Base-by-base conservation (phyloP, 2,329 filamentous ascomycete species). In the Cladosporium sphaerospermum region DNA sequence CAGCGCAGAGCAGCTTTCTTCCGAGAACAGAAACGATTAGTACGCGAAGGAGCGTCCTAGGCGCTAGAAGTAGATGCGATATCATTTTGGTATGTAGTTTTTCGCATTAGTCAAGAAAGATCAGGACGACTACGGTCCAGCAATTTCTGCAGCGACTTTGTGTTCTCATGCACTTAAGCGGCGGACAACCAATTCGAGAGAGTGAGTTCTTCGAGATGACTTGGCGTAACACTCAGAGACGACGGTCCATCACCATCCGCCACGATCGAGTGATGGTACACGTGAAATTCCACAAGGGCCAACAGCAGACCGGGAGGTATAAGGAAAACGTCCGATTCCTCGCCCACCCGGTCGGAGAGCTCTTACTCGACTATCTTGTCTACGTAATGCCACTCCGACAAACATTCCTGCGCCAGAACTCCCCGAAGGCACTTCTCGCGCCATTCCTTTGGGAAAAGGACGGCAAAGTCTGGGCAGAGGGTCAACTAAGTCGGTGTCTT, bases 381-480 rank as follows among this genome's bases (percentile, higher is more conserved):
- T 55, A 57, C 34, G 40, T 57, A 9, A 13, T 45, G 16, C 56
- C 51, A 18, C 47, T 58, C 14, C 51, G 56, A 14, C 36, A 56
- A 19, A 54, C 28, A 31, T 58, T 58, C 43, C 47, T 56, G 16
- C 51, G 50, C n/a, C 39, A 54, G 36, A n/a, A 11, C 23, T 47
- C 33, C 3, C 54, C 51, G 10, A 41, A 48, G 32, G 46, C 46
- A 11, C 36, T 54, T n/a, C 45, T 54, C 19, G 47, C 56, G 10
- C 56, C 43, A 13, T 58, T 48, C 34, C 52, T 58, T 13, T 56
- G 40, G 49, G 53, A 56, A 45, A 54, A 56, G 32, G 39, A 57
- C 10, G 54, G 54, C 16, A 52, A 46, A 16, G 47, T 57, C n/a
- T 57, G 39, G 55, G 9, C 43, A 14, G 48, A 48, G 14, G 39